Base-by-base conservation (phyloP, 164 flowering plant genomes). In the Berberis thunbergii region DNA sequence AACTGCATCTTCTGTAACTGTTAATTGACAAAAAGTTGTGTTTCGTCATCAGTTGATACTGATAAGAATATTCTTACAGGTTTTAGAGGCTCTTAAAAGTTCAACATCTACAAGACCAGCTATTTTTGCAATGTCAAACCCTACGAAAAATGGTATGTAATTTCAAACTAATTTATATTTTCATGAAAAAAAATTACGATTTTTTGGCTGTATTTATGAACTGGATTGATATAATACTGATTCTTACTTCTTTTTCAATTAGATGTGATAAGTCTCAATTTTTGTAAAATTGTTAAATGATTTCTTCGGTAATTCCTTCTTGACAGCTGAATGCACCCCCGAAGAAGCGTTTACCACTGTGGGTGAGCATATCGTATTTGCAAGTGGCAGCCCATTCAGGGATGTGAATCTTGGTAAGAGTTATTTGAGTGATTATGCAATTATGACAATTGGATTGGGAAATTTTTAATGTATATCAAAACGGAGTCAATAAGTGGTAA, bases 101-200 rank as follows among this genome's bases (percentile, higher is more conserved):
- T 95, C 99, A 75, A 95, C 99, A 66, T 91, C 99, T 40, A 86
- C 92, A 2, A 85, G 96, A 74, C 97, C 99, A 45, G 99, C 97
- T 45, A 89, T 95, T 58, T 95, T 95, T 80, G 90, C 89, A 40
- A 82, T 84, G 89, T 84, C 99, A 68, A 95, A 95, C 77, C 99
- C 99, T 57, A 95, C 99, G 45, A 89, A 74, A 72, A 91, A 89
- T 78, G 98, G 98, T 91, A 78, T 57, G 60, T 38, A 44, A 49
- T 42, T 41, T 38, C 49, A 49, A 43, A 61, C 7, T 43, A 26
- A 26, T 26, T 26, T 26, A 26, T 26, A 26, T 26, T 26, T 26
- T 26, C 26, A 26, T 26, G 26, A 26, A 26, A 26, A 26, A 26
- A 26, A 26, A 26, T 26, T 26, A 26, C 26, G 26, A 26, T 26